These are phyloP conservation scores for Plasmodium vinckei DNA, from an alignment of 169 alveolate genomes.

Conservation along the genomic window DNA sequence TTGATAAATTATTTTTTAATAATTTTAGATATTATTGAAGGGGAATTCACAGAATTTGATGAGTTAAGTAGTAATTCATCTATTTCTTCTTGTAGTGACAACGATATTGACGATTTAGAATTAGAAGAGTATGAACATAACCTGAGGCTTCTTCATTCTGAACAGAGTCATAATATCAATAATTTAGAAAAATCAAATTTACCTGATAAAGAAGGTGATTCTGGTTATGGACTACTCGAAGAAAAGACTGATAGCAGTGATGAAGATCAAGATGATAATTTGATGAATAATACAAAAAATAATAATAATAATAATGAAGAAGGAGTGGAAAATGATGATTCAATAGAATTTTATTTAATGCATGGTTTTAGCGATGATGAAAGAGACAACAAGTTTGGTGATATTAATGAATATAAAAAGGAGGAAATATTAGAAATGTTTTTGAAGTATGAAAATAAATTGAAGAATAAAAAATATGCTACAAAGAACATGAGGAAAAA, in stretches of 20 bases:
- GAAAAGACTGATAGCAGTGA: too few relatives aligned
- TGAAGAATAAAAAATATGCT: constrained; percentile 6
- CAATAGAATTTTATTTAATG: constrained; percentile 11
- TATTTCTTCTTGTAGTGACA: constrained; percentile 27
- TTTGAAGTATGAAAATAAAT: constrained; percentile 48
- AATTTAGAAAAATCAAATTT: background rate
- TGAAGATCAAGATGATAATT: constrained; percentile 1
- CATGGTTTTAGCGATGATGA: constrained; percentile 57
- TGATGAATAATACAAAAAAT: background rate
- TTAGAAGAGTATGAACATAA: constrained; percentile 22
- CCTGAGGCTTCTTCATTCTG: constrained; percentile 6
- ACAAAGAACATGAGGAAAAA: background rate
- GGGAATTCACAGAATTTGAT: background rate
- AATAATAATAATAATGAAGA: constrained; percentile 1
- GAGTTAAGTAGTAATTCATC: constrained; percentile 10
- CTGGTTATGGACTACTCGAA: background rate
- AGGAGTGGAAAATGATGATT: constrained; percentile 1
- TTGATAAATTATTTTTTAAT: constrained; percentile 69
- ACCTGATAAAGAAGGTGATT: background rate
- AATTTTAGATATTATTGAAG: constrained; percentile 56
- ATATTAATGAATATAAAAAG: constrained; percentile 41
- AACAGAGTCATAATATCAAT: background rate
- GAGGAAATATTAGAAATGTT: constrained; percentile 56
- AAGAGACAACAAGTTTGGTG: background rate
- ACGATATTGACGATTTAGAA: constrained; percentile 11